Conservation (phyloP, 306 rosid species). For the Trifolium pratense region DNA sequence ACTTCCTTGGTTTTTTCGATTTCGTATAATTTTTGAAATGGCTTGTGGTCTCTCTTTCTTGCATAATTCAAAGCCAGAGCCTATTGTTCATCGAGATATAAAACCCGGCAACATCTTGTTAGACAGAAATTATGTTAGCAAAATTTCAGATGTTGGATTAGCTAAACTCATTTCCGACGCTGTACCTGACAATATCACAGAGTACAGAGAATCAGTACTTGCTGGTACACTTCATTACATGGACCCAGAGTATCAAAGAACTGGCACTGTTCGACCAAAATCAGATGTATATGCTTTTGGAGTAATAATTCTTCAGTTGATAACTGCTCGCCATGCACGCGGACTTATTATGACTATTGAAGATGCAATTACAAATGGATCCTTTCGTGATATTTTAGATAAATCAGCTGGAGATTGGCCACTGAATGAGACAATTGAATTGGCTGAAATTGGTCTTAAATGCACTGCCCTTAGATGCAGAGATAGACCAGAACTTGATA, state of each 20-base stretch:
- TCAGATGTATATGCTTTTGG: slow-evolving; percentile 93
- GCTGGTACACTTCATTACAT: slow-evolving; percentile 93
- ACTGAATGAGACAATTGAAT: slow-evolving; percentile 65
- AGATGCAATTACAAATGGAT: slow-evolving; percentile 66
- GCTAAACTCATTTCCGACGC: slow-evolving; percentile 77
- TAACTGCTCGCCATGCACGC: slow-evolving; percentile 71
- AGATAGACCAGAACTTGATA: slow-evolving; percentile 93
- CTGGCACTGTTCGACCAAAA: slow-evolving; percentile 90
- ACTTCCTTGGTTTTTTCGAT: slow-evolving; percentile 84
- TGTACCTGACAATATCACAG: slow-evolving; percentile 84
- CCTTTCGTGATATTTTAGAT: slow-evolving; percentile 65
- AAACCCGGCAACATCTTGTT: slow-evolving; percentile 92
- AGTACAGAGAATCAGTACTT: slow-evolving; percentile 76
- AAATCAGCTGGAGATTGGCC: slow-evolving; percentile 88
- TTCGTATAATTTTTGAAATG: slow-evolving; percentile 73
- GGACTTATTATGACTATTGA: slow-evolving; percentile 63
- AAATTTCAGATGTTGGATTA: slow-evolving; percentile 87
- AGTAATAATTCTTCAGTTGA: slow-evolving; percentile 71
- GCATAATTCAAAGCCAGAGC: slow-evolving; percentile 84
- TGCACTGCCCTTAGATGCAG: slow-evolving; percentile 87
- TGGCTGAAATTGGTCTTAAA: slow-evolving; percentile 67
- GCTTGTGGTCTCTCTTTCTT: slow-evolving; percentile 88
- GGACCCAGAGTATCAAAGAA: slow-evolving; percentile 98
- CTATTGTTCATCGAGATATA: slow-evolving; percentile 89
- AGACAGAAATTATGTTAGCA: slow-evolving; percentile 80